Percentiles rank a stretch among this genome's conserved stretches.
These are phyloP conservation scores for Ophiosphaerella herpotricha DNA, from an alignment of 2,329 filamentous ascomycete genomes.

Conservation along the genomic window DNA sequence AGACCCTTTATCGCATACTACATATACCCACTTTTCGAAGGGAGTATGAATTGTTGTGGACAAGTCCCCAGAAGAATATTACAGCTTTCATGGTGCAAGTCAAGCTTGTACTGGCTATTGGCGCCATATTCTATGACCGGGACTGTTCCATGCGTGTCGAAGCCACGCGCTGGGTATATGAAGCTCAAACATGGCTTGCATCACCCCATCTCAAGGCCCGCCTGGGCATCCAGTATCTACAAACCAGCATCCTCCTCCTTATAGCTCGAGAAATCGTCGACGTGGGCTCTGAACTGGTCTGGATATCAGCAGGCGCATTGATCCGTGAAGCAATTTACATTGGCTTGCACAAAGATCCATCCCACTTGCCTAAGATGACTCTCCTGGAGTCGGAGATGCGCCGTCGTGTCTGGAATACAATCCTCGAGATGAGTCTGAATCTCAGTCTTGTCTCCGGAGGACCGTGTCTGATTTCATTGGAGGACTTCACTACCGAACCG, in stretches of 20 bases:
- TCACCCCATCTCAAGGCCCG: conserved; percentile 59
- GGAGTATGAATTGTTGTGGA: conserved; percentile 60
- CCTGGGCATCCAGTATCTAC: conserved; percentile 57
- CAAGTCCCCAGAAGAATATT: conserved; percentile 32
- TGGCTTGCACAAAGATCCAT: conserved; percentile 49
- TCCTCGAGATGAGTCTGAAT: conserved; percentile 46
- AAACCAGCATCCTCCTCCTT: conserved; percentile 49
- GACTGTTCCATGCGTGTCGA: conserved; percentile 55
- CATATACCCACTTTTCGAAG: conserved; percentile 57
- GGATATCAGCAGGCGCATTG: conserved; percentile 46
- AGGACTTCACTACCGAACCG: conserved; percentile 45
- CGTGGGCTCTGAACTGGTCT: conserved; percentile 43
- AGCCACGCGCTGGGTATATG: conserved; percentile 62
- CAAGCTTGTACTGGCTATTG: conserved; percentile 64
- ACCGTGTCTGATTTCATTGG: conserved; percentile 40
- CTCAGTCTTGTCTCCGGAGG: conserved; percentile 44
- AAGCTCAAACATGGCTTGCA: conserved; percentile 61
- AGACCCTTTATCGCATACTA: conserved; percentile 56
- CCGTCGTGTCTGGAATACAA: conserved; percentile 38
- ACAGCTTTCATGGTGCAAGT: conserved; percentile 59
- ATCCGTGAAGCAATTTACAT: conserved; percentile 47
- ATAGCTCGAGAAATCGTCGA: conserved; percentile 44
- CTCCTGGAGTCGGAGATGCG: conserved; percentile 35
- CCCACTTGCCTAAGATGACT: conserved; percentile 30
- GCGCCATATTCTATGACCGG: conserved; percentile 57